Evolutionary conservation across 345 rosid genomes (phyloP).

Genomic region (Gossypium stocksii): DNA sequence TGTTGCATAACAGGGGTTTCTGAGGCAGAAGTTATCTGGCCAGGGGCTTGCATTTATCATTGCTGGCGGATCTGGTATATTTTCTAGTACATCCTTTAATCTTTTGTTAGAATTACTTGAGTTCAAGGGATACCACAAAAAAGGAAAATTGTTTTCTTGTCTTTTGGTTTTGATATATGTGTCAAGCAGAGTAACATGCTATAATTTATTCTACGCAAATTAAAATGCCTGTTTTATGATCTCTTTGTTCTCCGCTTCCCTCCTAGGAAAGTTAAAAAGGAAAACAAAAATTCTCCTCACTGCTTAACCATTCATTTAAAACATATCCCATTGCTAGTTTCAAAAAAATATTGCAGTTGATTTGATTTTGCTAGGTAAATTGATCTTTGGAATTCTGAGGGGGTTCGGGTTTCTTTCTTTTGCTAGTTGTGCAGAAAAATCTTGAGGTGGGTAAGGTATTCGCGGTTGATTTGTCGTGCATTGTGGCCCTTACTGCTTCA

Average conservation of each 20-base stretch:
- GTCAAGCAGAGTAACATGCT: background rate
- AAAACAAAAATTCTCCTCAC: background rate
- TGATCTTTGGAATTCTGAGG: slow-evolving; percentile 4
- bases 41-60: slow-evolving; percentile 93
- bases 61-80: slow-evolving; percentile 91
- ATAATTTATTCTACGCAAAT: background rate
- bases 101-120: background rate
- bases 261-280: background rate
- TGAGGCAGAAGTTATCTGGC: slow-evolving; percentile 85
- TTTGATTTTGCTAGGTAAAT: background rate
- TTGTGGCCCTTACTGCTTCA: slow-evolving; percentile 69
- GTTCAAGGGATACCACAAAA: background rate
- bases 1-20: slow-evolving; percentile 51
- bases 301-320: background rate
- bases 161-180: background rate
- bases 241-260: background rate
- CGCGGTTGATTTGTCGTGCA: slow-evolving; percentile 76
- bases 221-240: background rate
- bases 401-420: slow-evolving; percentile 11
- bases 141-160: background rate
- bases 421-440: slow-evolving; percentile 84
- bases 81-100: background rate
- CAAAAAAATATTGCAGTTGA: background rate
- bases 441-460: slow-evolving; percentile 88
- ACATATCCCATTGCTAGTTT: background rate